phyloP scores from a whole-genome alignment of 768 basidiomycete species.

The Omphalotus guepiniiformis region DNA sequence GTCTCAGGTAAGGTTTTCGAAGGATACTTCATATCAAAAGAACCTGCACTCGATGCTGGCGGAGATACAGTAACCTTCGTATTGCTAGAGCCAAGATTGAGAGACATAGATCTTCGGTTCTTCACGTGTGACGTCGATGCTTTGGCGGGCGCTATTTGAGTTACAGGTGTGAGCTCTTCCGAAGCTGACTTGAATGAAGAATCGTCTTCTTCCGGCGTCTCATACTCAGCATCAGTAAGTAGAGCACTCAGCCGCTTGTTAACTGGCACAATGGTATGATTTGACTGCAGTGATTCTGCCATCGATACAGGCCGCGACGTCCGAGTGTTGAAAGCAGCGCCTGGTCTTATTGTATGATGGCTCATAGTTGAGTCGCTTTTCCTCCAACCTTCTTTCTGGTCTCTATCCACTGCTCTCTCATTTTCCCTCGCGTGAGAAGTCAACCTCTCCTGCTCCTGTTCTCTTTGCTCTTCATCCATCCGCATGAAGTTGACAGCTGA shows the following conservation, averaged over 20 bases:
- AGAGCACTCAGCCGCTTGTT: slow-evolving; percentile 67
- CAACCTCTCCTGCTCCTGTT: slow-evolving; percentile 14
- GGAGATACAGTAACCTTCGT: slow-evolving; percentile 20
- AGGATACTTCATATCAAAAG: slow-evolving; percentile 24
- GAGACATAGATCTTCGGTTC: slow-evolving; percentile 63
- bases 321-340: slow-evolving; percentile 36
- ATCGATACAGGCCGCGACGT: slow-evolving; percentile 72
- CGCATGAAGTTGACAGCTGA: slow-evolving; percentile 55
- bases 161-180: slow-evolving; percentile 8
- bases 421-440: slow-evolving; percentile 16
- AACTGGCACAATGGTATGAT: slow-evolving; percentile 63
- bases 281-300: slow-evolving; percentile 74
- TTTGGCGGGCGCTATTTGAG: slow-evolving; percentile 31
- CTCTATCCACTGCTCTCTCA: slow-evolving; percentile 20
- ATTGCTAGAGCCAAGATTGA: slow-evolving; percentile 42
- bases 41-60: slow-evolving; percentile 23
- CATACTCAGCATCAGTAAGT: slow-evolving; percentile 62
- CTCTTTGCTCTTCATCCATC: slow-evolving; percentile 30
- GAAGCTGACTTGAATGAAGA: slow-evolving; percentile 22
- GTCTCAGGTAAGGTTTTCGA: slow-evolving; percentile 32
- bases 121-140: slow-evolving; percentile 41
- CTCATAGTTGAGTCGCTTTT: slow-evolving; percentile 84
- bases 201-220: slow-evolving; percentile 59
- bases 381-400: slow-evolving; percentile 68
- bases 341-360: slow-evolving; percentile 65